Base-by-base conservation (phyloP, 1,284 basidiomycete genomes). In the Pyrrhoderma noxium region DNA sequence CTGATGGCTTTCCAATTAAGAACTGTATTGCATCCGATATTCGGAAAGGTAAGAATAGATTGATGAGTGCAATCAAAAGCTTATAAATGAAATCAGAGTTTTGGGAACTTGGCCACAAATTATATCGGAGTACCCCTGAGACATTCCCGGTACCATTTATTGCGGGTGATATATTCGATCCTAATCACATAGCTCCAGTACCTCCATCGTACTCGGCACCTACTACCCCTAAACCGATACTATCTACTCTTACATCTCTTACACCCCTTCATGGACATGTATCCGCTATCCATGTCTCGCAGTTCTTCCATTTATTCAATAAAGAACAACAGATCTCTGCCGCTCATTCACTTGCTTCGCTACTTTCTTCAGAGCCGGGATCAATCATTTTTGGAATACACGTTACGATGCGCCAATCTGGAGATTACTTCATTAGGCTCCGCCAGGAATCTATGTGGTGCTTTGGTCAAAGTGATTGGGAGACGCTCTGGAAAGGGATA, bases 401-500 rank as follows among this genome's bases (percentile, higher is more conserved):
- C 40, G 38, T 38, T 27, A 62, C 58, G 11, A 40, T 46, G 9
- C 44, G 55, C 3, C 57, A 60, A 51, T 64, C 64, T 46, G 39
- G n/a, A 4, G 9, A 23, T 9, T 45, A 19, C n/a, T 54, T 53
- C 21, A 27, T 58, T 52, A 38, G 35, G 41, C 50, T 51, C 21
- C 14, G 35, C 1, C 13, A 13, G 8, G 16, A 5, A 40, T 7
- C 5, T 9, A 48, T 58, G 54, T 66, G 67, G 55, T 65, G 64
- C 45, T 65, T 67, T 55, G 64, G 60, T 39, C 68, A 70, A 0
- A 65, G 71, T 49, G 68, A 65, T 40, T 75, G 71, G 70, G 55
- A 53, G 19, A 65, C 65, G 49, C 56, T 75, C 41, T 76, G 74
- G 74, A 65, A 71, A 49, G 67, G 65, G 3, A 53, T 63, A 52